phyloP scores from a whole-genome alignment of 2,329 filamentous ascomycete genomes.

The Phyllosticta citribraziliensis region DNA sequence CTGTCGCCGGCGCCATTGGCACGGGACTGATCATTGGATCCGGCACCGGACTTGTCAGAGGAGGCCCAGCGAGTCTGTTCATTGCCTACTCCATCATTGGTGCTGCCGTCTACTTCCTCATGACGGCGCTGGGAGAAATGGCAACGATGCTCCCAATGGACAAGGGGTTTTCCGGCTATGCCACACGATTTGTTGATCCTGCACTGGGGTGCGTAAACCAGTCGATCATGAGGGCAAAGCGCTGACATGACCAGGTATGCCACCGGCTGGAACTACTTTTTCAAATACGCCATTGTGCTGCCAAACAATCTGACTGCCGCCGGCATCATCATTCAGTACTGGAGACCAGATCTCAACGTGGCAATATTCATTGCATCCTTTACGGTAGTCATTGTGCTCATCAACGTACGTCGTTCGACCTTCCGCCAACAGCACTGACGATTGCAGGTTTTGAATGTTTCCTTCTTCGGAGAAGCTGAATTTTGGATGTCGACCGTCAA shows the following conservation, averaged over 20 bases:
- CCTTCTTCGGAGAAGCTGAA: slow-evolving; percentile 66
- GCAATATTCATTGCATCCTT: slow-evolving; percentile 66
- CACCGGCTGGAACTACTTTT: slow-evolving; percentile 80
- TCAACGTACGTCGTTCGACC: slow-evolving; percentile 38
- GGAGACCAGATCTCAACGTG: slow-evolving; percentile 52
- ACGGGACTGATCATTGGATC: slow-evolving; percentile 12
- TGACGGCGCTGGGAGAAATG: slow-evolving; percentile 57
- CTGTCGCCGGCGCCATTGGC: slow-evolving; percentile 9
- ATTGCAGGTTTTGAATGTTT: slow-evolving; percentile 52
- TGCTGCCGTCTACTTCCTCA: slow-evolving; percentile 64
- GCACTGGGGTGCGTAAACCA: slow-evolving; percentile 39
- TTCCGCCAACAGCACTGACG: not conserved
- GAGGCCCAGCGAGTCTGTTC: slow-evolving; percentile 38
- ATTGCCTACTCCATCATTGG: slow-evolving; percentile 46
- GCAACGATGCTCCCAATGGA: slow-evolving; percentile 67
- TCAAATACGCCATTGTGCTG: slow-evolving; percentile 53
- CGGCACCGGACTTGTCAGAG: slow-evolving; percentile 6
- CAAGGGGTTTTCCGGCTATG: slow-evolving; percentile 68
- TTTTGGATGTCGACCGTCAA: slow-evolving; percentile 73
- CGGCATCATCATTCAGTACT: slow-evolving; percentile 67
- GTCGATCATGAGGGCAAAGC: no score
- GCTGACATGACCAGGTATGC: slow-evolving; percentile 38
- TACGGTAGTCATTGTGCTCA: slow-evolving; percentile 55
- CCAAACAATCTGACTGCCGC: slow-evolving; percentile 65
- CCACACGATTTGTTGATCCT: slow-evolving; percentile 62